Evolutionary conservation across 2,329 filamentous ascomycete species (phyloP).

Genomic region (Dryadomyces sulphureus): DNA sequence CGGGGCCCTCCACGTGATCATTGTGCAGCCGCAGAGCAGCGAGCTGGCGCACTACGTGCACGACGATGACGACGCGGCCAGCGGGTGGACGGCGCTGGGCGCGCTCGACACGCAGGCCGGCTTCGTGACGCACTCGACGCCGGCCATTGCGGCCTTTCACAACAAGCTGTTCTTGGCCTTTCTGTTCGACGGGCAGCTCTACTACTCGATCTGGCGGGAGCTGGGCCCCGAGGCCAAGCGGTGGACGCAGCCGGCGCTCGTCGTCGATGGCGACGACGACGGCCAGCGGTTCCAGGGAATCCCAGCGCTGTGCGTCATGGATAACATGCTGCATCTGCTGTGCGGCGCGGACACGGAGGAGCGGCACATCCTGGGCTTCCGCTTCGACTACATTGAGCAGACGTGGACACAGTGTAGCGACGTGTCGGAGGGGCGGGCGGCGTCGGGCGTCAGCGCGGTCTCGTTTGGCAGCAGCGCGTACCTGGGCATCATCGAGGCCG

Average conservation of each 20-base stretch:
- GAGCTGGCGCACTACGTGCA: conserved; percentile 18
- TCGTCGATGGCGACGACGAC: not conserved
- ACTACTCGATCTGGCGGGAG: conserved; percentile 14
- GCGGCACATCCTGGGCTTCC: conserved; percentile 17
- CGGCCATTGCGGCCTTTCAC: conserved; percentile 19
- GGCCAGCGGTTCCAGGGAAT: conserved; percentile 15
- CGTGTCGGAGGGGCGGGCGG: conserved; percentile 19
- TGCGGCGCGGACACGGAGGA: conserved; percentile 14
- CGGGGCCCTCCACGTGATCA: conserved; percentile 19
- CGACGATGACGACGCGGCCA: conserved; percentile 15
- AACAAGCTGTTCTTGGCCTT: conserved; percentile 20
- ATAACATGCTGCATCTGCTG: conserved; percentile 18
- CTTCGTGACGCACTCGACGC: conserved; percentile 13
- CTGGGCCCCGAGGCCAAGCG: conserved; percentile 10
- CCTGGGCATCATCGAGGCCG: conserved; percentile 15
- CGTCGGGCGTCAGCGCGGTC: conserved; percentile 18
- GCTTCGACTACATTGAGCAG: conserved; percentile 15
- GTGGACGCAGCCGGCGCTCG: conserved; percentile 10
- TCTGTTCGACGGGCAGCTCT: conserved; percentile 15
- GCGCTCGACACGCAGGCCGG: conserved; percentile 12
- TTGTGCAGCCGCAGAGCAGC: conserved; percentile 15
- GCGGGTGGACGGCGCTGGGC: conserved; percentile 13
- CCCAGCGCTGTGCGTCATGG: conserved; percentile 19
- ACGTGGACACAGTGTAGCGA: conserved; percentile 18
- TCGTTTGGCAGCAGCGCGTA: conserved; percentile 19